Percentiles rank a stretch among this genome's conserved stretches.
phyloP scores from a whole-genome alignment of 352 stramenopile species.

The Pythium phragmitis region DNA sequence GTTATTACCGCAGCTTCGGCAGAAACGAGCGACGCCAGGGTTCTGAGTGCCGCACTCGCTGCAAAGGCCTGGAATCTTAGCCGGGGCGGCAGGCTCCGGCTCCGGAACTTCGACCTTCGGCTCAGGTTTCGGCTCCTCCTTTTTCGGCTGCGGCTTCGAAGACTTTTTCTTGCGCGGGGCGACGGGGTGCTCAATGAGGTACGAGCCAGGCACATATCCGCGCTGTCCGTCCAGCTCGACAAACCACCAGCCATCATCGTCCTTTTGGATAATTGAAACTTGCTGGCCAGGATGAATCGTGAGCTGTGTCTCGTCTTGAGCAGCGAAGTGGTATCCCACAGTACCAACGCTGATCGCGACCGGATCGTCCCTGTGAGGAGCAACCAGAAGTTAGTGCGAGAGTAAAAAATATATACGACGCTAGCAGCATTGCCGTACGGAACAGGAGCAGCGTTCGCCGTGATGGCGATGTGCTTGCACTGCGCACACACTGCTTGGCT shows the following conservation, averaged over 20 bases:
- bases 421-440: conserved; percentile 37
- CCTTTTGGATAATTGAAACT: conserved; percentile 79
- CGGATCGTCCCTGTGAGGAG: conserved; percentile 41
- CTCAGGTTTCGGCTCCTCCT: conserved; percentile 29
- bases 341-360: conserved; percentile 48
- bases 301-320: conserved; percentile 76
- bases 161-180: conserved; percentile 17
- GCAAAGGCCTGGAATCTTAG: conserved; percentile 54
- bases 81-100: conserved; percentile 8
- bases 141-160: conserved; percentile 27
- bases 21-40: conserved; percentile 73
- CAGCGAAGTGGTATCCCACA: conserved; percentile 72
- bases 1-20: conserved; percentile 76
- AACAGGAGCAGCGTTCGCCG: conserved; percentile 38
- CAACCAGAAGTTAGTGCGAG: neutral
- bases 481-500: conserved; percentile 71
- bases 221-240: conserved; percentile 66
- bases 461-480: conserved; percentile 80
- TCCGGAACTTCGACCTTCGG: conserved; percentile 3
- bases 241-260: conserved; percentile 86
- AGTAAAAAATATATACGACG: neutral
- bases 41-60: conserved; percentile 74
- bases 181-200: conserved; percentile 70
- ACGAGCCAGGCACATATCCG: conserved; percentile 80
- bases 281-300: conserved; percentile 80